Evolutionary conservation across 805 yeast genomes (phyloP).

Genomic region (Tetrapisispora arboricola): DNA sequence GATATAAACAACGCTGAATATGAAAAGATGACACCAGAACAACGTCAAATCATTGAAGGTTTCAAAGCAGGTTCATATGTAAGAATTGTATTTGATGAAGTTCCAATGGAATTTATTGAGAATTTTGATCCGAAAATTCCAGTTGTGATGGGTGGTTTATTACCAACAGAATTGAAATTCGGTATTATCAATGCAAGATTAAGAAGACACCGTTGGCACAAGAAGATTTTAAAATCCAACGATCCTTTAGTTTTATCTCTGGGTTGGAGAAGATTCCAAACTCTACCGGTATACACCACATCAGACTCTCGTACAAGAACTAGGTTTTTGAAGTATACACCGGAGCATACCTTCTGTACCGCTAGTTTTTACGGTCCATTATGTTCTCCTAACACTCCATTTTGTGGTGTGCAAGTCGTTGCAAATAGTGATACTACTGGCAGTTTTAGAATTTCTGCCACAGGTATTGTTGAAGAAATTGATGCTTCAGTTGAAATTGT

Average conservation of each 20-base stretch:
- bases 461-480: slow-evolving; percentile 91
- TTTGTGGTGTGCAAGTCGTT: slow-evolving; percentile 87
- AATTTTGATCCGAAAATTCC: slow-evolving; percentile 82
- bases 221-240: slow-evolving; percentile 85
- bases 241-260: slow-evolving; percentile 89
- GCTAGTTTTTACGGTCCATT: slow-evolving; percentile 96
- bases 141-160: slow-evolving; percentile 78
- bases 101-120: slow-evolving; percentile 86
- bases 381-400: slow-evolving; percentile 95
- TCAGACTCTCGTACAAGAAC: slow-evolving; percentile 96
- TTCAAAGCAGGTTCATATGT: slow-evolving; percentile 90
- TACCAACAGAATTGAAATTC: slow-evolving; percentile 84
- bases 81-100: slow-evolving; percentile 65
- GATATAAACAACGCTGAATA: slow-evolving; percentile 83
- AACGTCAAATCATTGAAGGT: slow-evolving; percentile 80
- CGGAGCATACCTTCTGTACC: slow-evolving; percentile 93
- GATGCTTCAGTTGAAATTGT: slow-evolving; percentile 85
- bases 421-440: slow-evolving; percentile 79
- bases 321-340: slow-evolving; percentile 95
- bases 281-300: slow-evolving; percentile 90
- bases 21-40: slow-evolving; percentile 62
- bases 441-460: slow-evolving; percentile 89
- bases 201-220: slow-evolving; percentile 98
- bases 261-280: slow-evolving; percentile 98
- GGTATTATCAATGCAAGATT: slow-evolving; percentile 89